Base-by-base conservation (phyloP, 805 yeast genomes). In the Saccharomyces paradoxus region DNA sequence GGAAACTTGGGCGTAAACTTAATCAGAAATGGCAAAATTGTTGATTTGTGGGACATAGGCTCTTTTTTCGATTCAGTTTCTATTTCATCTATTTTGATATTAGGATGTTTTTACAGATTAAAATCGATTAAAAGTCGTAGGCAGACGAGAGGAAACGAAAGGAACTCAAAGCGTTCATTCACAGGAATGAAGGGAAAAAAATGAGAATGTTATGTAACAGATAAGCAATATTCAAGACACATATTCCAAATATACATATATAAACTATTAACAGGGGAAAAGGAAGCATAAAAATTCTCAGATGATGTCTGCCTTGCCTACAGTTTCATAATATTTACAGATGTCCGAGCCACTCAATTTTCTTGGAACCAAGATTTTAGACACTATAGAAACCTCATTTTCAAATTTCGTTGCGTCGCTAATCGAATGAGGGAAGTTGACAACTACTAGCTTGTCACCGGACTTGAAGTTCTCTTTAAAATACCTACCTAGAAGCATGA, bases 361-460 rank as follows among this genome's bases (percentile, higher is more conserved):
- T 30, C 56, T 59, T n/a, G 63, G 59, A 27, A 59, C 55, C 58
- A 56, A 67, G 46, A 81, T 52, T 50, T 76, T 73, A 54, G 74
- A 67, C 50, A 78, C 69, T 9, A 77, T 76, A 2, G 83, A 77
- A 28, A 86, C 75, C 55, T 85, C 88, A 60, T 82, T 86, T 65
- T 87, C 94, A 58, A 87, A 87, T 61, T 80, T 82, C 52, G 83
- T 79, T 2, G 89, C 86, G 56, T 86, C 91, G 50, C 79, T 79
- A 44, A 87, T 77, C 26, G 75, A 74, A 50, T 74, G 76, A 2
- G 92, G 91, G 63, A 80, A 86, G 61, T 83, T 80, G 28, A 78
- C 63, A 50, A 86, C 66, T 0, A 83, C 59, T 41, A 82, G 79
- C 44, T 73, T 72, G 30, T 81, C 78, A 31, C 77, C 73, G 4